phyloP scores from a whole-genome alignment of 257 asterid genomes.

The Nyctanthes arbortristis region DNA sequence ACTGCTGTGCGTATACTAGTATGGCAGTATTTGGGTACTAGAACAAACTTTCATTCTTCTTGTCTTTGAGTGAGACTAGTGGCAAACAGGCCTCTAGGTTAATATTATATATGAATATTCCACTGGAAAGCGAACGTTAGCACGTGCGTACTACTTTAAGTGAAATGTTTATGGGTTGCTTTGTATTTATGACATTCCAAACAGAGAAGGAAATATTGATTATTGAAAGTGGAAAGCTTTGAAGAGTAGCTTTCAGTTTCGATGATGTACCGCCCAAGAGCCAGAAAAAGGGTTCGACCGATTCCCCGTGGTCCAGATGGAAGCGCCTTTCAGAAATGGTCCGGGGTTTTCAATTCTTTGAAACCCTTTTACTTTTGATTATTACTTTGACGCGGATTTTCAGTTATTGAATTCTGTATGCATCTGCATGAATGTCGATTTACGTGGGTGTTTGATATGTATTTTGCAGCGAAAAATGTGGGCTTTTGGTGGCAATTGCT shows the following conservation, averaged over 20 bases:
- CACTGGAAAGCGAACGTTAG: too few relatives aligned
- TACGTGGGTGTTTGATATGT: not conserved
- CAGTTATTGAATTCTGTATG: not conserved
- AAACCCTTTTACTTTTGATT: not conserved
- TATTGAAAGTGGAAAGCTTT: not conserved
- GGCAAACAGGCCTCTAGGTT: too few relatives aligned
- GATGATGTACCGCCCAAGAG: conserved; percentile 41
- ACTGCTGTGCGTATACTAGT: too few relatives aligned
- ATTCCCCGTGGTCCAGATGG: conserved; percentile 73
- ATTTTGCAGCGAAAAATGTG: conserved; percentile 58
- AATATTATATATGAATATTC: too few relatives aligned
- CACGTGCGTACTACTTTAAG: too few relatives aligned
- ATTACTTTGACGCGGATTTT: not conserved
- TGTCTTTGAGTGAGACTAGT: too few relatives aligned
- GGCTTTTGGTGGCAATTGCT: conserved; percentile 56
- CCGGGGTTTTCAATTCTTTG: not conserved
- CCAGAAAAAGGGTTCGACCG: conserved; percentile 54
- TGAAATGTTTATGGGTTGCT: too few relatives aligned
- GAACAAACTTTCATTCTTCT: too few relatives aligned
- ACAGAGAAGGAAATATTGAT: too few relatives aligned
- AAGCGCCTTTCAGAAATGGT: conserved; percentile 77
- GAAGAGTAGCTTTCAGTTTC: conserved; percentile 16
- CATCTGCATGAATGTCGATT: not conserved
- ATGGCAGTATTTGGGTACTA: too few relatives aligned
- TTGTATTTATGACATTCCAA: too few relatives aligned